These are phyloP conservation scores for Botrytis tulipae DNA, from an alignment of 2,329 filamentous ascomycete species.

Conservation along the genomic window DNA sequence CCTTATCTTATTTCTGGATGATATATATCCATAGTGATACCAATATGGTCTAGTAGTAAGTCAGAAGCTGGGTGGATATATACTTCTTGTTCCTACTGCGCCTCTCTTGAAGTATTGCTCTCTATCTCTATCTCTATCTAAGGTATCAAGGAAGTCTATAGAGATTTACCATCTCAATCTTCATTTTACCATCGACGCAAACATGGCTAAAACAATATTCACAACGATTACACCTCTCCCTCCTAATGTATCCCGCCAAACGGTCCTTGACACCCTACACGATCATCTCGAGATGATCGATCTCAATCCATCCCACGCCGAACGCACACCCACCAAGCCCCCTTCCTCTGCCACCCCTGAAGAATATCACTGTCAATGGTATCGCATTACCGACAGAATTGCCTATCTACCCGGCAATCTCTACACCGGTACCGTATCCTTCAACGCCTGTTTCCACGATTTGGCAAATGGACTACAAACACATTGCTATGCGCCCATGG, in stretches of 20 bases:
- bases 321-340: conserved; percentile 65
- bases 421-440: conserved; percentile 66
- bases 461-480: conserved; percentile 72
- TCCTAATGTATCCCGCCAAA: conserved; percentile 61
- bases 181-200: neutral
- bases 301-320: conserved; percentile 57
- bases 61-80: neutral
- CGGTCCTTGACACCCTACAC: conserved; percentile 72
- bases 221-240: conserved; percentile 80
- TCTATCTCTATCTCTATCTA: neutral
- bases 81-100: neutral
- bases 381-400: conserved; percentile 73
- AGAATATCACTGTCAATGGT: conserved; percentile 74
- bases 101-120: neutral
- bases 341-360: conserved; percentile 67
- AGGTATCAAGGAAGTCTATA: neutral
- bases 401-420: conserved; percentile 67
- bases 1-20: neutral
- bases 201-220: conserved; percentile 55
- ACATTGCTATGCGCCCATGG: conserved; percentile 79
- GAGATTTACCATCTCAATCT: neutral
- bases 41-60: neutral
- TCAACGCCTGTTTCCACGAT: conserved; percentile 79
- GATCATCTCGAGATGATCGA: conserved; percentile 82
- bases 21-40: neutral